Evolutionary conservation across 441 rosid species (phyloP).

Genomic region (Codiaeum variegatum): DNA sequence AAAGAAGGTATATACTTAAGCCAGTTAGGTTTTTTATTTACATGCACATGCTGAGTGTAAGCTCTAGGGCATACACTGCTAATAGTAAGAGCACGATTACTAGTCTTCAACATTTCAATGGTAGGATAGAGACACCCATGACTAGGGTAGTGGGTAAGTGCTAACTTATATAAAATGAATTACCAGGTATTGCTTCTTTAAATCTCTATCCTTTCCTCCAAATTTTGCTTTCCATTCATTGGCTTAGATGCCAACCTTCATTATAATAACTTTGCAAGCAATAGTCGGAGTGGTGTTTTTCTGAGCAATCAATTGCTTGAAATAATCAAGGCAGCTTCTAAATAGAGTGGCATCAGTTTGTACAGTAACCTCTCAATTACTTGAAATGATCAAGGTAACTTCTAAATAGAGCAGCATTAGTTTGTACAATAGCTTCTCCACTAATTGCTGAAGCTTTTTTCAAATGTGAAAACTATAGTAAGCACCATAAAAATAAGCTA

Average conservation of each 20-base stretch:
- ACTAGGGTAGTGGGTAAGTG: constrained; percentile 29
- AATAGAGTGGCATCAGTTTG: too few relatives aligned
- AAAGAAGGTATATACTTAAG: too few relatives aligned
- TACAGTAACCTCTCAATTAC: too few relatives aligned
- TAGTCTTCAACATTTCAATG: constrained; percentile 18
- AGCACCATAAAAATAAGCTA: neutral
- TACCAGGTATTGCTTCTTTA: constrained; percentile 32
- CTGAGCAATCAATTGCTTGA: too few relatives aligned
- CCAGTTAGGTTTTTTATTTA: too few relatives aligned
- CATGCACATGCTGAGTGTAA: too few relatives aligned
- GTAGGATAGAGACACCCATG: constrained; percentile 28
- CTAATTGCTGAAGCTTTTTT: too few relatives aligned
- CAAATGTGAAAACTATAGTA: neutral
- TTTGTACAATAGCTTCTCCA: too few relatives aligned
- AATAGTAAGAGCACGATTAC: constrained; percentile 26
- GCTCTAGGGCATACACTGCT: too few relatives aligned
- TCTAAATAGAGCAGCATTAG: too few relatives aligned
- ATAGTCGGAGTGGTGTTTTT: neutral
- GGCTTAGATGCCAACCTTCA: neutral
- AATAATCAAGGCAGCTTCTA: too few relatives aligned
- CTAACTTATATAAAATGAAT: constrained; percentile 19
- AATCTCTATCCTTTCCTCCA: constrained; percentile 23
- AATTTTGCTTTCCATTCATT: neutral
- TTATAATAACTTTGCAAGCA: neutral
- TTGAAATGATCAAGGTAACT: too few relatives aligned